Base-by-base conservation (phyloP, 306 rosid species). In the Vigna mungo region DNA sequence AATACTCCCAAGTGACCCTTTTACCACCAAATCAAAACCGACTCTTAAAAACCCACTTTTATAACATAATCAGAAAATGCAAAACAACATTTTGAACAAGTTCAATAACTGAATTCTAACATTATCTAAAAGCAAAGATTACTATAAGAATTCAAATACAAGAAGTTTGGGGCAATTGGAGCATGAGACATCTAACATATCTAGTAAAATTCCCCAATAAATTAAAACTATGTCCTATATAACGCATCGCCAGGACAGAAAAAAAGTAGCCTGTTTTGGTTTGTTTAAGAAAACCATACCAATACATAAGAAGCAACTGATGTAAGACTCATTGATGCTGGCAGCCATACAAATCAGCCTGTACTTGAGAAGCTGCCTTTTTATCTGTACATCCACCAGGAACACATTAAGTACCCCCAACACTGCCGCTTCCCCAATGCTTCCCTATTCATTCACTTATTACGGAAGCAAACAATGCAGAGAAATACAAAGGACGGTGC, bases 181-280 rank as follows among this genome's bases (percentile, higher is more conserved):
- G 81, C 49, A 53, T 4, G 43, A 46, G 66, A 55, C 36, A 68
- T 47, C 49, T 47, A 73, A 54, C 75, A 61, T 30, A 56, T 16
- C 77, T 70, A 71, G 43, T 23, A 76, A 27, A 64, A 81, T 27
- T n/a, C 48, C 77, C 84, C 66, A 25, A 48, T 17, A 82, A 56
- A 56, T 75, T 53, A 73, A 68, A 79, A 27, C 36, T 17, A 59
- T 23, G 75, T 46, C 65, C 78, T 75, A 78, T 65, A 37, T 63
- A 76, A 51, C 54, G 56, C 64, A 75, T 76, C 68, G 85, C 64
- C 96, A 85, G 89, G 92, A 82, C 93, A 76, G 60, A 44, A 71
- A 85, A 85, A 86, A 86, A 49, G 79, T 56, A 82, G 90, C 94
- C 90, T 81, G 89, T 86, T 79, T 66, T 81, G 89, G 85, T 79